These are phyloP conservation scores for Aspergillus olivimuriae DNA, from an alignment of 495 filamentous ascomycete species.

Conservation along the genomic window DNA sequence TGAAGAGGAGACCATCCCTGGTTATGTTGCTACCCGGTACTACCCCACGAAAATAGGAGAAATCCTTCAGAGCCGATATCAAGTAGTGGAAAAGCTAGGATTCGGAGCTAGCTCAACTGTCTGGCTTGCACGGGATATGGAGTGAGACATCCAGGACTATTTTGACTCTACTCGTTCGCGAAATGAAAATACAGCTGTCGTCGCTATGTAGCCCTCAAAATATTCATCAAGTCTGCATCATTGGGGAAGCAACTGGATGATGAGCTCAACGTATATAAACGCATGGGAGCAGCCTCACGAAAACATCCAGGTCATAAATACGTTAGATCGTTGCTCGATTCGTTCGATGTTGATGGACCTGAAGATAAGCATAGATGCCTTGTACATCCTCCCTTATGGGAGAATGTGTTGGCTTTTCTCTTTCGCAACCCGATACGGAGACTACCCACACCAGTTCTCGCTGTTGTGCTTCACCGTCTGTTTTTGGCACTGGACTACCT, in stretches of 20 bases:
- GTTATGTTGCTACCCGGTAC: slow-evolving; percentile 25
- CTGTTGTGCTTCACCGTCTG: slow-evolving; percentile 22
- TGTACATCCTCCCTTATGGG: slow-evolving; percentile 37
- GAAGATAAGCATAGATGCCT: slow-evolving; percentile 36
- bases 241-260: slow-evolving; percentile 23
- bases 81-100: slow-evolving; percentile 32
- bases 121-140: slow-evolving; percentile 29
- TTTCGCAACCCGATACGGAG: slow-evolving; percentile 21
- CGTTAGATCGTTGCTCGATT: slow-evolving; percentile 24
- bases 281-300: slow-evolving; percentile 12
- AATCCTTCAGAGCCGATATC: slow-evolving; percentile 28
- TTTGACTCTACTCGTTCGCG: neutral
- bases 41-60: slow-evolving; percentile 34
- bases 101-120: slow-evolving; percentile 29
- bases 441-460: slow-evolving; percentile 17
- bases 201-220: slow-evolving; percentile 30
- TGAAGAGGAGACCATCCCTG: slow-evolving; percentile 21
- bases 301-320: slow-evolving; percentile 19
- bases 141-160: slow-evolving; percentile 7
- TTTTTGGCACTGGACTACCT: slow-evolving; percentile 40
- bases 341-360: slow-evolving; percentile 26
- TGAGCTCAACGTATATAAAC: slow-evolving; percentile 29
- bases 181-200: slow-evolving; percentile 5
- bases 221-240: slow-evolving; percentile 21
- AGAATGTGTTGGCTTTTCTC: slow-evolving; percentile 31